phyloP scores from a whole-genome alignment of 371 early-diverging fungal genomes.

The Zopfochytrium polystomum region DNA sequence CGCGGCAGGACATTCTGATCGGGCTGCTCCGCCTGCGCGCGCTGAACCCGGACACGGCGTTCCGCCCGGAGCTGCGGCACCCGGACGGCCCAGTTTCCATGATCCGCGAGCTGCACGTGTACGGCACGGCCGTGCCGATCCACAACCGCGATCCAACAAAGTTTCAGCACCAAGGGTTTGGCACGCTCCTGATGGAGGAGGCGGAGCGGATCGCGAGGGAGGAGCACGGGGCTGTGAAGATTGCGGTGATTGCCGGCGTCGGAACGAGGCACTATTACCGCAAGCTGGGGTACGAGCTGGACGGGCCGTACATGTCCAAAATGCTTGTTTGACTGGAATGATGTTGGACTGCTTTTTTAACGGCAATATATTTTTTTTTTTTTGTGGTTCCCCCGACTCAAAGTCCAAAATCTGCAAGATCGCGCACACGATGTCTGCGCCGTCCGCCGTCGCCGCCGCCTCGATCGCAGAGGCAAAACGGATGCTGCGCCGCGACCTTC shows the following conservation, averaged over 20 bases:
- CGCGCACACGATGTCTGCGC: no score
- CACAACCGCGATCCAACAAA: conserved; percentile 94
- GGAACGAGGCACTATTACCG: conserved; percentile 99
- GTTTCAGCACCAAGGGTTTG: conserved; percentile 99
- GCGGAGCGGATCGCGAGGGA: conserved; percentile 98
- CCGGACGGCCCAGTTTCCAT: conserved; percentile 76
- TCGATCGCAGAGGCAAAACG: no score
- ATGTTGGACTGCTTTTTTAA: neutral
- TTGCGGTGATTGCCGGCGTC: conserved; percentile 98
- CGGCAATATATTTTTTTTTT: neutral
- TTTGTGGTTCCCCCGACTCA: neutral
- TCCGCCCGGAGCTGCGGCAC: conserved; percentile 84
- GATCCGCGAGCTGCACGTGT: conserved; percentile 99
- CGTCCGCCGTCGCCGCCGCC: no score
- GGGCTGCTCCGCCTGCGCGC: conserved; percentile 97
- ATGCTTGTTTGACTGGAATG: conserved; percentile 57
- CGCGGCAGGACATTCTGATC: conserved; percentile 96
- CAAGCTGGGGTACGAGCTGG: conserved; percentile 96
- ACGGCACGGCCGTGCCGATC: conserved; percentile 97
- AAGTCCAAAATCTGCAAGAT: no score
- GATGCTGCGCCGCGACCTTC: no score
- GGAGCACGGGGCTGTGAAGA: conserved; percentile 95
- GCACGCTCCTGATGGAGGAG: conserved; percentile 98
- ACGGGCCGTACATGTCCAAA: conserved; percentile 98
- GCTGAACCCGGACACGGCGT: conserved; percentile 84